Base-by-base conservation (phyloP, 129 eudicot genomes). In the Mikania micrantha region DNA sequence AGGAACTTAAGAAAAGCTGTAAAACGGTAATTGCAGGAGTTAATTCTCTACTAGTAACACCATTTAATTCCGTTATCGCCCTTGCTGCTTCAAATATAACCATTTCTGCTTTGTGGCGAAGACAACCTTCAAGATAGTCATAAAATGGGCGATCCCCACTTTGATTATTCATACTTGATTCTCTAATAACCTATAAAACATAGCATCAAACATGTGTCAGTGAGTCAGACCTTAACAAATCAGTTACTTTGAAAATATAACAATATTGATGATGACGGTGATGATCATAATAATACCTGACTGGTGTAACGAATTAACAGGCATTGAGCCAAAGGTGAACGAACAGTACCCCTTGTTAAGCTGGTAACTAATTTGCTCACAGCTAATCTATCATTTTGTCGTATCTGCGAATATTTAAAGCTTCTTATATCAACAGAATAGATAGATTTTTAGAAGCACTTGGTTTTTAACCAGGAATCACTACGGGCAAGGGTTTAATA, bases 91-190 rank as follows among this genome's bases (percentile, higher is more conserved):
- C 98, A 54, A 92, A 88, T 61, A 88, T 92, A 71, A 92, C 98
- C 98, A 92, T 92, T 81, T 92, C 98, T 60, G 98, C 92, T 87
- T 92, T 92, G 86, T 92, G 98, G 17, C 96, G 95, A 20, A 92
- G 95, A 28, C 96, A 92, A 64, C 95, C 85, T 84, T 92, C 98
- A 47, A 92, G 82, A 79, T 82, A 92, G 84, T 92, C 98, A 84
- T 88, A 92, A 70, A 92, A 92, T 56, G 96, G 98, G 12, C 95
- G 95, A 28, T 92, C 98, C 54, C 96, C 96, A 36, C 87, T 71
- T 80, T 86, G 98, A 72, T 72, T 63, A 64, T 84, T 86, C 68
- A 76, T 79, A 49, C 88, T 74, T 21, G 98, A 88, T 71, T 92
- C 98, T 78, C 91, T 81, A 57, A 92, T 88, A 62, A 92, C 98